Base-by-base conservation (phyloP, 1,139 yeast genomes). In the Blastobotrys ciferrii region DNA sequence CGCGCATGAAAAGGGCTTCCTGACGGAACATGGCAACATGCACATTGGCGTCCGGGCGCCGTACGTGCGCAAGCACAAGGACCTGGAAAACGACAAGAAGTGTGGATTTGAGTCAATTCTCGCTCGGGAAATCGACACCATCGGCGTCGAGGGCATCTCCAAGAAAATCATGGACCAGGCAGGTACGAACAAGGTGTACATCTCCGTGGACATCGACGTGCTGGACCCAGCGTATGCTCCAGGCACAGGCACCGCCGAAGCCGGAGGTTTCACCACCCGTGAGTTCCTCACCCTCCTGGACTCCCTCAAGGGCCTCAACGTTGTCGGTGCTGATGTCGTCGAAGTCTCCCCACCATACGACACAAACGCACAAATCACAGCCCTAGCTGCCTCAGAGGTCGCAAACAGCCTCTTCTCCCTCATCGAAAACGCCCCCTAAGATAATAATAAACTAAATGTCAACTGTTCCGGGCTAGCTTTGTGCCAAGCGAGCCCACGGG, bases 231-330 rank as follows among this genome's bases (percentile, higher is more conserved):
- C 83, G 1, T 80, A 81, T 58, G 87, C 91, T 4, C 84, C 88
- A 49, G 94, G 92, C 0, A 85, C 94, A 0, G 94, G 94, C 3
- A 85, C 94, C 2, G 84, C 82, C 53, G 94, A 85, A 67, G 82
- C 87, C 1, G 94, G 94, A 49, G 94, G 94, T 48, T 78, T 84
- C 74, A 69, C 85, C 46, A 85, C 91, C 5, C 73, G 94, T 53
- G 94, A 85, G 62, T 72, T 85, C 50, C 71, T 84, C 51, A 72
- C 80, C 51, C 72, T 85, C 23, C 70, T 85, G 51, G 75, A 89
- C 58, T 71, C 71, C 7, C 67, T 85, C 40, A 84, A 82, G 30
- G 70, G 71, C 3, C 68, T 84, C 58, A 78, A 80, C 49, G 58
- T 85, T 15, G 86, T 85, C 40, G 94, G 92, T 36, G 91, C 85